Conservation (phyloP, 352 stramenopile species). For the Globisporangium yorkense region DNA sequence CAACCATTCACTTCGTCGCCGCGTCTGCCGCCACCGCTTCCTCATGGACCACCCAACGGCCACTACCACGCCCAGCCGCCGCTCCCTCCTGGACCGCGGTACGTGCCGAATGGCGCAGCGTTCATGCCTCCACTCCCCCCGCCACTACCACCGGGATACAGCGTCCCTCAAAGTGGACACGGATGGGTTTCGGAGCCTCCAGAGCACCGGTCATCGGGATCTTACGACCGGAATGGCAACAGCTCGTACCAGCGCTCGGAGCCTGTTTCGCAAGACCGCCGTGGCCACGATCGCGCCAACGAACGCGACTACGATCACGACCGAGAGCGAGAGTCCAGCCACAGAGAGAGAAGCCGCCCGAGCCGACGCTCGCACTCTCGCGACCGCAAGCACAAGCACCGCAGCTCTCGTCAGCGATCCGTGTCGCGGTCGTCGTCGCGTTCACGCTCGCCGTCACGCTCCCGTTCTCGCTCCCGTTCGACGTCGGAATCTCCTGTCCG, state of each 20-base stretch:
- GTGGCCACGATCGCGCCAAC: conserved; percentile 1
- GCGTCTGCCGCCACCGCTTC: conserved; percentile 10
- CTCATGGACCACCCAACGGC: conserved; percentile 13
- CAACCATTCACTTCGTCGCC: conserved; percentile 16
- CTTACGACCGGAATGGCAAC: conserved; percentile 5
- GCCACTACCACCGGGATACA: conserved; percentile 11
- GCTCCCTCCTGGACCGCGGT: conserved; percentile 15
- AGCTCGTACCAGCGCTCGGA: conserved; percentile 1
- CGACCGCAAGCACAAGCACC: conserved; percentile 21
- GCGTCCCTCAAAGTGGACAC: not conserved
- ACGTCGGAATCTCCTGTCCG: conserved; percentile 11
- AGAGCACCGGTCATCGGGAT: conserved; percentile 5
- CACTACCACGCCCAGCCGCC: conserved; percentile 8
- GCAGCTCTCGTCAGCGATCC: conserved; percentile 6
- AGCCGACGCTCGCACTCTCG: conserved; percentile 10
- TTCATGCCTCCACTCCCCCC: conserved; percentile 14
- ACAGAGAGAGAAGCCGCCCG: conserved; percentile 3
- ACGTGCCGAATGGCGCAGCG: conserved; percentile 8
- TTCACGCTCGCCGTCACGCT: conserved; percentile 33
- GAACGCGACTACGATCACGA: not conserved
- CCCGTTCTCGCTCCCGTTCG: conserved; percentile 11
- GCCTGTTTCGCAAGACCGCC: conserved; percentile 4
- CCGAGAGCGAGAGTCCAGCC: not conserved
- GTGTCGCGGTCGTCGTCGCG: conserved; percentile 26
- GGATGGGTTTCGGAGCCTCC: not conserved